Evolutionary conservation across 2,329 filamentous ascomycete genomes (phyloP), one percentile per base, ranked within the genome.

Genomic region (Ophiostoma sp.): DNA sequence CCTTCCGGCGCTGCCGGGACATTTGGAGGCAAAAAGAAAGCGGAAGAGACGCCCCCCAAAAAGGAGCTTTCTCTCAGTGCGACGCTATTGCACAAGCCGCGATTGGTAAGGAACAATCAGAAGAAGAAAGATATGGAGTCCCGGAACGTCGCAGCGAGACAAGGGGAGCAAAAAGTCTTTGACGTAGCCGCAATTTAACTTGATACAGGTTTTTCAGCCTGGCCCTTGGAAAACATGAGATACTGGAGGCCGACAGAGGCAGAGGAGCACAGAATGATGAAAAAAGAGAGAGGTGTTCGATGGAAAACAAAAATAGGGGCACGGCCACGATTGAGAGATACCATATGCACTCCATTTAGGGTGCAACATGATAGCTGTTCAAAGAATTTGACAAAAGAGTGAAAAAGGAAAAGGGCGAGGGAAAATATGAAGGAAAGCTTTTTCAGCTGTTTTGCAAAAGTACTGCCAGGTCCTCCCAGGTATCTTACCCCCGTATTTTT

Each of bases 131-230:
- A 63, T 61, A 61, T 61, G 57, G 15, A 28, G 50, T 28, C 50
- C 36, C 39, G 39, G 39, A 39, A 31, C 3, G 25, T 42, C 7
- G 25, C 63, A 50, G 12, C n/a, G 64, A 42, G 39, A 69, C 39
- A 25, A 36, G 66, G 48, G 39, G 42, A 28, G 0, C 9, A 31
- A 17, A 55, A 52, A 69, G 66, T 69, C 66, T 69, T 69, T 52
- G 64, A 69, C 66, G 66, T 55, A 69, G 66, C 66, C 66, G 66
- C 66, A 69, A 69, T 69, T 55, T 55, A 55, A 69, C 45, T 33
- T 15, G 25, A 69, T 55, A 36, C 48, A 55, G 48, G 66, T 39
- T 55, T 45, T 39, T 36, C 19, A 36, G 19, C 5, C 19, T 33
- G 7, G 28, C 11, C 39, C 25, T 36, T 17, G 25, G 17, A 25